Percentiles rank a stretch among this genome's conserved stretches.
Conservation (phyloP, 2,329 filamentous ascomycete genomes). For the Teratosphaeria viscida region DNA sequence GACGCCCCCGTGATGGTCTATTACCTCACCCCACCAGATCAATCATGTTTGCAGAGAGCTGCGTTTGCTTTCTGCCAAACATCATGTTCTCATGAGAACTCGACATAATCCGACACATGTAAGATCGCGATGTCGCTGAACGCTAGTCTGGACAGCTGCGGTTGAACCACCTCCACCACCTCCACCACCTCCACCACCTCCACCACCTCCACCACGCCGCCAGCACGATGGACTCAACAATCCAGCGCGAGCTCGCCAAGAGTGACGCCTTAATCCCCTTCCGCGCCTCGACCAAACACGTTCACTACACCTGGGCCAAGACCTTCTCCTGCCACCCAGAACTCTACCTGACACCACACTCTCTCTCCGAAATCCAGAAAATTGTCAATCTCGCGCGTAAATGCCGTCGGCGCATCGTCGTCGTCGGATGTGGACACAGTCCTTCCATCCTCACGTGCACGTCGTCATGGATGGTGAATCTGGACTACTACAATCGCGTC, state of each 20-base stretch:
- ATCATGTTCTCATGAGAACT: not conserved
- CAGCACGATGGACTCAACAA: not conserved
- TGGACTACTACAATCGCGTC: conserved; percentile 71
- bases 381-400: conserved; percentile 67
- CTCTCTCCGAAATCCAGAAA: conserved; percentile 72
- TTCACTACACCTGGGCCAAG: conserved; percentile 87
- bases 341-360: conserved; percentile 78
- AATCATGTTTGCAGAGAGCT: not conserved
- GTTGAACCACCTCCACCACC: not conserved
- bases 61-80: not conserved
- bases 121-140: not conserved
- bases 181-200: not conserved
- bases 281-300: conserved; percentile 59
- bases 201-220: not conserved
- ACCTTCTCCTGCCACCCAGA: conserved; percentile 85
- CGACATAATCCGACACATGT: not conserved
- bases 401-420: conserved; percentile 71
- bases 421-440: conserved; percentile 85
- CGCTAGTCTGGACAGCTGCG: not conserved
- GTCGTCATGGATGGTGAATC: conserved; percentile 86
- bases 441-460: conserved; percentile 88
- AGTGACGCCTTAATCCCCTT: conserved; percentile 60
- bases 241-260: conserved; percentile 46
- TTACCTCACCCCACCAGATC: not conserved
- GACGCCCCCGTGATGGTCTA: not conserved